Percentiles rank a stretch among this genome's conserved stretches.
phyloP scores from a whole-genome alignment of 176 grass and related monocot genomes.

The Carex pumila region DNA sequence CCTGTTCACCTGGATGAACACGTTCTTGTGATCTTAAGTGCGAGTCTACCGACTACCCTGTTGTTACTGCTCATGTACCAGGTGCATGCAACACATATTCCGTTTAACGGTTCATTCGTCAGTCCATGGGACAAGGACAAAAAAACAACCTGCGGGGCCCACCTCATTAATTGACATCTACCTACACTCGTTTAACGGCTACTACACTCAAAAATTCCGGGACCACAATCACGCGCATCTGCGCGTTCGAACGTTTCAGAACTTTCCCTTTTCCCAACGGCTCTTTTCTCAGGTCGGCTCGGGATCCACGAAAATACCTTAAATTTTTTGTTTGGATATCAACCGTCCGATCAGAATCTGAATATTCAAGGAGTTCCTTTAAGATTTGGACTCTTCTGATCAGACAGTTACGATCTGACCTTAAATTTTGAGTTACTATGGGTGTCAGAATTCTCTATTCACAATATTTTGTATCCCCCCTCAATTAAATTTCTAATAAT shows the following conservation, averaged over 20 bases:
- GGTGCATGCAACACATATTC: conserved; percentile 15
- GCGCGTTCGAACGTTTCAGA: conserved; percentile 51
- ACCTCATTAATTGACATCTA: background rate
- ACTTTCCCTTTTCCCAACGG: conserved; percentile 36
- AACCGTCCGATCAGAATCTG: too few relatives aligned
- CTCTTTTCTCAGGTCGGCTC: conserved; percentile 2
- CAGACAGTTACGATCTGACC: too few relatives aligned
- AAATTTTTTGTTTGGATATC: too few relatives aligned
- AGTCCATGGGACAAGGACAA: background rate
- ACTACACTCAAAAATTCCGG: conserved; percentile 33
- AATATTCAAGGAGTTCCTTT: too few relatives aligned
- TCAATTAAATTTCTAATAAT: conserved; percentile 13
- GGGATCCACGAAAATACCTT: too few relatives aligned
- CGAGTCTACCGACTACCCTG: background rate
- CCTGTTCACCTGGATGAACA: background rate
- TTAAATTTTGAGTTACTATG: too few relatives aligned
- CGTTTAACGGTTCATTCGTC: conserved; percentile 44
- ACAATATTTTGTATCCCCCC: background rate
- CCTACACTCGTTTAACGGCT: conserved; percentile 49
- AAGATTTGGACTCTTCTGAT: too few relatives aligned
- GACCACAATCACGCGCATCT: conserved; percentile 1
- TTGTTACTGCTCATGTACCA: background rate
- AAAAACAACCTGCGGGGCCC: background rate
- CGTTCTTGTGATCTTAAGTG: background rate
- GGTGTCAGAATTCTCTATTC: conserved; percentile 13